These are phyloP conservation scores for Lactifluus piperatus DNA, from an alignment of 768 basidiomycete genomes.

Conservation along the genomic window DNA sequence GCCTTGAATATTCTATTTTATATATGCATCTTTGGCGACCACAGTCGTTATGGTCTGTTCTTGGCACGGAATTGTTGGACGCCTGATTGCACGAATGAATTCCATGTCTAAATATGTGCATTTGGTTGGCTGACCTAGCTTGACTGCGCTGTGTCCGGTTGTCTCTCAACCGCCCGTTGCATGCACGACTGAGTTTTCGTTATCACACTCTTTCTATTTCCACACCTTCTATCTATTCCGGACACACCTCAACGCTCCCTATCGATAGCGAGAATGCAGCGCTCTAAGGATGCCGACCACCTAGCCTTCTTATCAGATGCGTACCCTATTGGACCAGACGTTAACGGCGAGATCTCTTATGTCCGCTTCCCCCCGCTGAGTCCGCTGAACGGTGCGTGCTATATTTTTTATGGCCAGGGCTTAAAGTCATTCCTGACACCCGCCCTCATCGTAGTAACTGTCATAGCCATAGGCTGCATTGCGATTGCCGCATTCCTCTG, in stretches of 20 bases:
- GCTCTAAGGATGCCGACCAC: background rate
- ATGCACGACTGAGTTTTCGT: background rate
- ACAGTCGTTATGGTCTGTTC: constrained; percentile 3
- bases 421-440: background rate
- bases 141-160: background rate
- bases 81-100: constrained; percentile 12
- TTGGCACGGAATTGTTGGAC: constrained; percentile 3
- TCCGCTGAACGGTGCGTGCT: constrained; percentile 8
- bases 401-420: background rate
- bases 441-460: background rate
- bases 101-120: constrained; percentile 8
- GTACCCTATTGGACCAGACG: constrained; percentile 13
- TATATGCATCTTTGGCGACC: constrained; percentile 14
- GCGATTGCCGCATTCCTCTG: constrained; percentile 8
- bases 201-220: background rate
- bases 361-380: constrained; percentile 7
- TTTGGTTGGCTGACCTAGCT: constrained; percentile 11
- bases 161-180: background rate
- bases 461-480: background rate
- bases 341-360: constrained; percentile 3
- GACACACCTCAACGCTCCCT: background rate
- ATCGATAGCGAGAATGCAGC: constrained; percentile 1
- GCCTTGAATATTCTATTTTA: constrained; percentile 12
- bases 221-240: background rate
- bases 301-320: constrained; percentile 1